Evolutionary conservation across 1,284 basidiomycete species (phyloP).

Genomic region (Retiboletus flavoniger): DNA sequence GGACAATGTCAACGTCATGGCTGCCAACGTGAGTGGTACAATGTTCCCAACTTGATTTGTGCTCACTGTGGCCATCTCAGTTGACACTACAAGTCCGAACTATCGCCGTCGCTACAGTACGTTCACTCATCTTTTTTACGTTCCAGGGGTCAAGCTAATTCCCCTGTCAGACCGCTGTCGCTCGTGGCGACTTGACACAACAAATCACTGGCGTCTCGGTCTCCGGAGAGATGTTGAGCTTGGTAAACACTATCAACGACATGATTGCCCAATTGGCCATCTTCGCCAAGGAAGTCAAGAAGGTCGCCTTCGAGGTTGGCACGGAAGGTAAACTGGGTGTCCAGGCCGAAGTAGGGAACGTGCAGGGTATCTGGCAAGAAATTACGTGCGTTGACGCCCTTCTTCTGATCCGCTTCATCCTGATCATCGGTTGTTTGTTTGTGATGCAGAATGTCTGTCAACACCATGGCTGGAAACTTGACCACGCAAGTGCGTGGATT

Average conservation of each 20-base stretch:
- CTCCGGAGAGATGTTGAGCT: slow-evolving; percentile 91
- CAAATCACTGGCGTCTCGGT: slow-evolving; percentile 93
- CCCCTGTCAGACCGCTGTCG: slow-evolving; percentile 76
- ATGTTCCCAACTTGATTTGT: not conserved
- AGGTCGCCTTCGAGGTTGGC: slow-evolving; percentile 93
- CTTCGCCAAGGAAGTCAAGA: slow-evolving; percentile 93
- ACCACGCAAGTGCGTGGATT: slow-evolving; percentile 99
- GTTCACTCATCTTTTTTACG: not conserved
- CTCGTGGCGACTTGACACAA: slow-evolving; percentile 89
- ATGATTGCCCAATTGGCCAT: slow-evolving; percentile 97
- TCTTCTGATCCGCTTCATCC: not conserved
- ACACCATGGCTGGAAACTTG: slow-evolving; percentile 95
- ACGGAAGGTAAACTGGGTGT: slow-evolving; percentile 97
- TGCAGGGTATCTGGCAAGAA: slow-evolving; percentile 98
- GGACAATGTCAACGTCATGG: slow-evolving; percentile 92
- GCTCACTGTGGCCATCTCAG: slow-evolving; percentile 38
- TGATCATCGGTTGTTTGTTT: slow-evolving; percentile 4
- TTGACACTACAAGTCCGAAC: slow-evolving; percentile 94
- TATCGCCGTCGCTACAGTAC: slow-evolving; percentile 86
- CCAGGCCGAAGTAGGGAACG: slow-evolving; percentile 95
- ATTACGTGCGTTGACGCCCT: slow-evolving; percentile 75
- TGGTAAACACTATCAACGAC: slow-evolving; percentile 93
- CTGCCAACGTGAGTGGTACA: slow-evolving; percentile 61
- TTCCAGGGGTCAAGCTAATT: slow-evolving; percentile 7
- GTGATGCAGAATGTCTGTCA: slow-evolving; percentile 72